Percentiles rank a stretch among this genome's conserved stretches.
These are phyloP conservation scores for Musa schizocarpa DNA, from an alignment of 176 grass and related monocot genomes.

Conservation along the genomic window DNA sequence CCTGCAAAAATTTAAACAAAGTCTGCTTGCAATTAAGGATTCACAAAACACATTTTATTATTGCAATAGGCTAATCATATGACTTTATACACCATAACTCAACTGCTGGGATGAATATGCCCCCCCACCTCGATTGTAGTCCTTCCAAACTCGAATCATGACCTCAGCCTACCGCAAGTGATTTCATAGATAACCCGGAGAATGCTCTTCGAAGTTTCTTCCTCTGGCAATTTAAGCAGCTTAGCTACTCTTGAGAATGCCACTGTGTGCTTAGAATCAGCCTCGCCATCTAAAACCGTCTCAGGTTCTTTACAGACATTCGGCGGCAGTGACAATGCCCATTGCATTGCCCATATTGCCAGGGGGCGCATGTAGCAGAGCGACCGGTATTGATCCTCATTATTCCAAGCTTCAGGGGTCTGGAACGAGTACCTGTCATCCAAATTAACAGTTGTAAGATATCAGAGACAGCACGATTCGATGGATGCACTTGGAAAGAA, in stretches of 20 bases:
- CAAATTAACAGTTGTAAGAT: not conserved
- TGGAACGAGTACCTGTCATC: conserved; percentile 70
- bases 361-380: conserved; percentile 95
- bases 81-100: not conserved
- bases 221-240: conserved; percentile 63
- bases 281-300: not conserved
- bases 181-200: conserved; percentile 76
- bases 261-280: conserved; percentile 25
- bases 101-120: not conserved
- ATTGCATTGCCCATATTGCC: conserved; percentile 91
- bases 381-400: conserved; percentile 64
- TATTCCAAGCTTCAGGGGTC: conserved; percentile 98
- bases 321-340: conserved; percentile 62
- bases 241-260: conserved; percentile 61
- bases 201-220: conserved; percentile 50
- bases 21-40: no score
- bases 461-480: no score
- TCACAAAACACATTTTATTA: no score
- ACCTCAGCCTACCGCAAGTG: conserved; percentile 35
- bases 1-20: no score
- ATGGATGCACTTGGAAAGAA: no score
- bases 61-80: no score
- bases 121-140: not conserved
- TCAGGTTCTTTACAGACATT: conserved; percentile 29
- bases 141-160: conserved; percentile 10